Conservation (phyloP, 257 asterid species). For the Rubia yunnanensis region DNA sequence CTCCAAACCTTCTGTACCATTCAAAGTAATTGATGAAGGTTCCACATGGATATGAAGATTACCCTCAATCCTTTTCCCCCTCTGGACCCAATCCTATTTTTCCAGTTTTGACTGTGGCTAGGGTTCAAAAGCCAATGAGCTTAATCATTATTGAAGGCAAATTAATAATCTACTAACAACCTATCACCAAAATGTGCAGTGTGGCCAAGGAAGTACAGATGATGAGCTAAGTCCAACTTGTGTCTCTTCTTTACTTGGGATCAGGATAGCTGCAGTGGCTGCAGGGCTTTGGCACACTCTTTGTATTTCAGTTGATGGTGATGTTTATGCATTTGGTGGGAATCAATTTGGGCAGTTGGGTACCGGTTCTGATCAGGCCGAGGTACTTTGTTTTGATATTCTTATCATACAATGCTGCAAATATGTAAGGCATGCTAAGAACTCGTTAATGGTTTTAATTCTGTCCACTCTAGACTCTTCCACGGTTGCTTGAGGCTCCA, state of each 20-base stretch:
- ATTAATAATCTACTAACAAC: neutral
- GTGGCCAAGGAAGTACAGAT: slow-evolving; percentile 98
- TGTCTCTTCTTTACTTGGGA: slow-evolving; percentile 89
- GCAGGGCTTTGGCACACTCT: slow-evolving; percentile 99
- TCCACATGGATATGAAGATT: neutral
- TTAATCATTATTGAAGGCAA: neutral
- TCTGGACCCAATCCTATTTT: neutral
- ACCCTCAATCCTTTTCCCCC: neutral
- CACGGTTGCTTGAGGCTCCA: slow-evolving; percentile 81
- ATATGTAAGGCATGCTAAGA: slow-evolving; percentile 6
- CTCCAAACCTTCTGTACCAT: neutral
- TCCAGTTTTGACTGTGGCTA: neutral
- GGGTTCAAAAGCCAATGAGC: neutral
- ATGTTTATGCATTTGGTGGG: slow-evolving; percentile 90
- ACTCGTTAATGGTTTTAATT: neutral
- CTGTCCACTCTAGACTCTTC: slow-evolving; percentile 49
- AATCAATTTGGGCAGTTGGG: slow-evolving; percentile 99
- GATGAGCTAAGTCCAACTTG: slow-evolving; percentile 87
- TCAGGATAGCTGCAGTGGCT: slow-evolving; percentile 73
- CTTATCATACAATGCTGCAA: neutral
- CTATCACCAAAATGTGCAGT: slow-evolving; percentile 37
- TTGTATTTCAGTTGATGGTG: slow-evolving; percentile 92
- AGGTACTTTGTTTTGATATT: slow-evolving; percentile 35
- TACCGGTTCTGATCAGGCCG: slow-evolving; percentile 86
- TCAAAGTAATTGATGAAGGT: neutral